Evolutionary conservation across 1,139 yeast genomes (phyloP).

Genomic region (Nadsonia starkeyi-henricii): DNA sequence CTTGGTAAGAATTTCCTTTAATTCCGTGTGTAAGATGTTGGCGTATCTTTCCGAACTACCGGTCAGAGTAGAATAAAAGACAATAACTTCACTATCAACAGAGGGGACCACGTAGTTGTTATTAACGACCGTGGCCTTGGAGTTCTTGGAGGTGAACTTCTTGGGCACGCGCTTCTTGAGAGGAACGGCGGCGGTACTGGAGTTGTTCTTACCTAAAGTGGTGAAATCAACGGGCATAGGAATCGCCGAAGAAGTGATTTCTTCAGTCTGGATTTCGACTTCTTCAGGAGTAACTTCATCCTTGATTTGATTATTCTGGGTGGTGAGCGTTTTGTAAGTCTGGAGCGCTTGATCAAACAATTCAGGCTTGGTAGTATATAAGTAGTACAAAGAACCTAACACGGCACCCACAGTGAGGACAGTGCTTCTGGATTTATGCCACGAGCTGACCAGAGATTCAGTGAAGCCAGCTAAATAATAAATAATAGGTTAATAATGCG

Average conservation of each 20-base stretch:
- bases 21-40: slow-evolving; percentile 25
- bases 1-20: slow-evolving; percentile 26
- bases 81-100: slow-evolving; percentile 27
- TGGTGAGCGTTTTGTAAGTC: background rate
- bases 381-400: background rate
- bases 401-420: background rate
- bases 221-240: slow-evolving; percentile 32
- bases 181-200: slow-evolving; percentile 9
- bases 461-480: background rate
- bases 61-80: slow-evolving; percentile 75
- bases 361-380: background rate
- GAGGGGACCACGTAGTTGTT: slow-evolving; percentile 16
- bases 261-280: background rate
- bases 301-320: background rate
- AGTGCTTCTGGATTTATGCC: background rate
- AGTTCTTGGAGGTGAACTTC: slow-evolving; percentile 14
- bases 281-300: background rate
- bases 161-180: slow-evolving; percentile 13
- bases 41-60: slow-evolving; percentile 73
- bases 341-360: background rate
- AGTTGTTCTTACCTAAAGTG: slow-evolving; percentile 14
- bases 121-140: slow-evolving; percentile 10
- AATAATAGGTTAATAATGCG: too few species aligned
- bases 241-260: background rate
- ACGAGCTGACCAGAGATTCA: background rate